Base-by-base conservation (phyloP, 495 filamentous ascomycete species). In the Lasiosphaeria ovina region DNA sequence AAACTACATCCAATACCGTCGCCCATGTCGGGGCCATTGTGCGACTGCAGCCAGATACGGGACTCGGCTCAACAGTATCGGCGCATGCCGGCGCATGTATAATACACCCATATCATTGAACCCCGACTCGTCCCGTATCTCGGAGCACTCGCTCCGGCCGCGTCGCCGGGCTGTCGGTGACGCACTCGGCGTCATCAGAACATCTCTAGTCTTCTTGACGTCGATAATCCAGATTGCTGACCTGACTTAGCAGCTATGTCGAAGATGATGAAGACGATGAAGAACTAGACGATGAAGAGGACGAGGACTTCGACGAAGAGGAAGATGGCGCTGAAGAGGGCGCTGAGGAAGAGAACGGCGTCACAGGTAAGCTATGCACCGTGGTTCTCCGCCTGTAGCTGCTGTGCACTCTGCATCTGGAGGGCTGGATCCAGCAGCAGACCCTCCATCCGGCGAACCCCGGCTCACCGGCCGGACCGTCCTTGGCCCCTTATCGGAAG, bases 231-330 rank as follows among this genome's bases (percentile, higher is more conserved):
- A 57, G 14, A 16, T 44, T 35, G 54, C 64, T 65, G 58, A 69
- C 54, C 5, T 31, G 17, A 51, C 17, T 60, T 38, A 9, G 24
- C 44, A 73, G 73, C 62, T 73, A 79, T 49, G 70, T 77, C 35
- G 76, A 79, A 16, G 76, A 65, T 12, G 76, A 79, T 5, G 77
- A 79, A 7, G 76, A 79, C 2, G 74, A 71, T 1, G 68, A 72
- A 11, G 69, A 73, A 1, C 71, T 69, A 3, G 73, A 68, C 0
- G 75, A 77, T 24, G 72, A 74, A 8, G 72, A 69, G 24, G 76
- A 74, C 8, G 68, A 68, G 34, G 71, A 74, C 49, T 54, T 62
- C 8, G 69, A 75, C 24, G 74, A 62, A 14, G 70, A 77, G 55
- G 73, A 60, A 9, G 77, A 72, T 12, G 77, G 61, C 6, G 73